phyloP scores from a whole-genome alignment of 805 yeast species.

The Metschnikowia koreensis region DNA sequence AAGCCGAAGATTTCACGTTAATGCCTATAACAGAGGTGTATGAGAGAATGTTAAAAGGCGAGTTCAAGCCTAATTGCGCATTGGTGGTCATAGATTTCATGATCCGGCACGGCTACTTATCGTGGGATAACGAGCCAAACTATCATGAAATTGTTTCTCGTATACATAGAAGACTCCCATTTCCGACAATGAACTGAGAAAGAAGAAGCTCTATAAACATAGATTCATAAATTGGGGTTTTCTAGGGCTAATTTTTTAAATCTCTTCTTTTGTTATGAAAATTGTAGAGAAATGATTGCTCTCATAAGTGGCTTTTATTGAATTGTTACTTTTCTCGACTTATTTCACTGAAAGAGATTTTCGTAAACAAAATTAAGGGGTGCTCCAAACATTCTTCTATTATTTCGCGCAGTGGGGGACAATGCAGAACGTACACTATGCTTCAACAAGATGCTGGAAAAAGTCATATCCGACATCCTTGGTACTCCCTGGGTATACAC shows the following conservation, averaged over 20 bases:
- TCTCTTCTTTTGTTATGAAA: neutral
- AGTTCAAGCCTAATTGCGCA: conserved; percentile 90
- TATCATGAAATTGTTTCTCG: conserved; percentile 58
- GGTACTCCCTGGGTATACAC: conserved; percentile 5
- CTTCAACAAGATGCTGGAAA: neutral
- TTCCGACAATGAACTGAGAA: conserved; percentile 43
- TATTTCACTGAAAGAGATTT: too few species aligned
- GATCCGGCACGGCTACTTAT: conserved; percentile 76
- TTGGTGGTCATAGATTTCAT: conserved; percentile 77
- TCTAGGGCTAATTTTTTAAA: neutral
- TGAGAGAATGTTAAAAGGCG: conserved; percentile 46
- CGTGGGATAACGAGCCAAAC: conserved; percentile 63
- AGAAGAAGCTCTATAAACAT: too few species aligned
- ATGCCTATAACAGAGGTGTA: conserved; percentile 59
- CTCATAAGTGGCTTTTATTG: too few species aligned
- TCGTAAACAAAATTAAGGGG: neutral
- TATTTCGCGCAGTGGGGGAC: neutral
- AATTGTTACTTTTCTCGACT: too few species aligned
- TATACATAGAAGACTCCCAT: conserved; percentile 69
- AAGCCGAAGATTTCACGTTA: conserved; percentile 66
- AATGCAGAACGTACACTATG: neutral
- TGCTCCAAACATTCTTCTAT: neutral
- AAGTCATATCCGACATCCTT: neutral
- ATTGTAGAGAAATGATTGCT: too few species aligned
- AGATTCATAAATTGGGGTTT: neutral